phyloP scores from a whole-genome alignment of 2,329 filamentous ascomycete species.

The Xylaria sp. region DNA sequence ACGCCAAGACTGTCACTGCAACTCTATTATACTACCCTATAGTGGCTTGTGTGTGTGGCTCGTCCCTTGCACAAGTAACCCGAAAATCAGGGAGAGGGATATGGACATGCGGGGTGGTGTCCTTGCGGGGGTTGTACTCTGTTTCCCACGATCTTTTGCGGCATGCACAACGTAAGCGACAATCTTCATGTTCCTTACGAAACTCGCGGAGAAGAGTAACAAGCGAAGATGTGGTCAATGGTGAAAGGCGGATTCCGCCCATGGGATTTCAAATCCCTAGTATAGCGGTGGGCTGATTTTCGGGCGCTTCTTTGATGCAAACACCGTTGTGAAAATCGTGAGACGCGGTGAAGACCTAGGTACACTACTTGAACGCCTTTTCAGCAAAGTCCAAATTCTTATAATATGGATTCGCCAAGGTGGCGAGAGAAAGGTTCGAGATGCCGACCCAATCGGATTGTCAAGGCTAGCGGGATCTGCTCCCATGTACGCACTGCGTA shows the following conservation, averaged over 20 bases:
- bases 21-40: background rate
- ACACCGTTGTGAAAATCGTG: constrained; percentile 19
- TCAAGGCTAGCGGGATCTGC: constrained; percentile 28
- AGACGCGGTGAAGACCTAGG: constrained; percentile 13
- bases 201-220: background rate
- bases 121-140: background rate
- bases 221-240: background rate
- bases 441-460: constrained; percentile 20
- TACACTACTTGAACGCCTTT: background rate
- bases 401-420: constrained; percentile 4
- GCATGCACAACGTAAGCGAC: background rate
- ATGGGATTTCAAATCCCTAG: constrained; percentile 11
- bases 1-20: background rate
- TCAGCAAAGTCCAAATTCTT: background rate
- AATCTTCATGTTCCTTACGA: background rate
- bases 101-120: background rate
- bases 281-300: constrained; percentile 12
- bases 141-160: background rate
- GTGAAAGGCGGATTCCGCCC: background rate
- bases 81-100: background rate
- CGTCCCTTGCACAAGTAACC: background rate
- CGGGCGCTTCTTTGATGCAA: background rate
- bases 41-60: background rate
- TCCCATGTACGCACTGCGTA: no score
- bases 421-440: background rate